Percentiles rank a stretch among this genome's conserved stretches.
phyloP scores from a whole-genome alignment of 208 protist species.

The Crithidia sp. region DNA sequence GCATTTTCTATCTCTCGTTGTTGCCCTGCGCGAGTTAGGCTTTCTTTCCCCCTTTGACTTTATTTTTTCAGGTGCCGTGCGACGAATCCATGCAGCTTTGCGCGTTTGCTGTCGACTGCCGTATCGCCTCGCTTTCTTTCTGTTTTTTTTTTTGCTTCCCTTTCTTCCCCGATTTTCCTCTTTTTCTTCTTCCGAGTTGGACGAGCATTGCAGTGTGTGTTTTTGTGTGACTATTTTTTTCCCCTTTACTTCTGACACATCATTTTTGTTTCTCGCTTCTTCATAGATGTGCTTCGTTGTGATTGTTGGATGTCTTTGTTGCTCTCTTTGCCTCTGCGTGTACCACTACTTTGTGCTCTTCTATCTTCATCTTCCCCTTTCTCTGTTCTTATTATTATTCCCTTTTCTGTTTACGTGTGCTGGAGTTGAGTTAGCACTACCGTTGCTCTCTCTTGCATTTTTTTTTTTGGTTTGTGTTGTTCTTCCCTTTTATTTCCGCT shows the following conservation, averaged over 20 bases:
- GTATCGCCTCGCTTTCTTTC: background rate
- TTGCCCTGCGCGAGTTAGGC: too few relatives aligned
- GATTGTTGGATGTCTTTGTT: constrained; percentile 11
- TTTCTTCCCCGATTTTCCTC: constrained; percentile 14
- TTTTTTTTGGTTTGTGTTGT: background rate
- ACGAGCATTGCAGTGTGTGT: too few relatives aligned
- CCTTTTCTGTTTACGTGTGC: background rate
- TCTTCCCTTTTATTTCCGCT: background rate
- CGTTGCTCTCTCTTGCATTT: background rate
- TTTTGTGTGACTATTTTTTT: too few relatives aligned
- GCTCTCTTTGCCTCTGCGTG: background rate
- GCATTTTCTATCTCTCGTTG: too few relatives aligned
- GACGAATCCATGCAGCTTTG: too few relatives aligned
- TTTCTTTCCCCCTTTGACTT: too few relatives aligned
- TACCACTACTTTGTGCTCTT: background rate
- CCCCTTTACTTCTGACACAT: background rate
- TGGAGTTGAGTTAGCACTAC: too few relatives aligned
- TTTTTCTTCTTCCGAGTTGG: constrained; percentile 28
- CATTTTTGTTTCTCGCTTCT: constrained; percentile 9
- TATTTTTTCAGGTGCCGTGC: too few relatives aligned
- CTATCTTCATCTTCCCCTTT: background rate
- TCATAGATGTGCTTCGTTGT: background rate
- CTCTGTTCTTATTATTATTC: background rate
- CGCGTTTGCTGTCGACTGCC: too few relatives aligned
- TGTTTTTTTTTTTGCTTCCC: constrained; percentile 2